A percentile compares a stretch with the other conserved stretches of the same genome.
phyloP scores from a whole-genome alignment of 139 green algal species.

The Nannochloris sp. region DNA sequence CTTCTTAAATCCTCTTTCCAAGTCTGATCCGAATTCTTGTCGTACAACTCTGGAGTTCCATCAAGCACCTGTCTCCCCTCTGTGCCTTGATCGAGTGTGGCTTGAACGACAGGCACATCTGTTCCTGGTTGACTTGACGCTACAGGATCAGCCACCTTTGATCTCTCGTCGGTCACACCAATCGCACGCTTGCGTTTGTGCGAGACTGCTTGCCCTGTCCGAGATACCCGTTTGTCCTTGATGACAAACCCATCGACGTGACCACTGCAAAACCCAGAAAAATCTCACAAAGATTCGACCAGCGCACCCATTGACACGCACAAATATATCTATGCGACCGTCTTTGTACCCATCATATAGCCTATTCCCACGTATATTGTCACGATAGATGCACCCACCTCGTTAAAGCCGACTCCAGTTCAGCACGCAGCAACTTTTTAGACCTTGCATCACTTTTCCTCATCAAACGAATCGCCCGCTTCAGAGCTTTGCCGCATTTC shows the following conservation, averaged over 20 bases:
- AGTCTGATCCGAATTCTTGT: background rate
- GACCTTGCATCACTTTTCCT: background rate
- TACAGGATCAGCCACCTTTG: too few relatives aligned
- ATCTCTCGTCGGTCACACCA: too few relatives aligned
- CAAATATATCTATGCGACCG: too few relatives aligned
- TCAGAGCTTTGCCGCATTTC: constrained; percentile 7
- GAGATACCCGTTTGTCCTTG: too few relatives aligned
- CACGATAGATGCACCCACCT: constrained; percentile 1
- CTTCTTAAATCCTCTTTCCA: constrained; percentile 42
- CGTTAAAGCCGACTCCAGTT: background rate
- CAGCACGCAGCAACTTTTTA: background rate
- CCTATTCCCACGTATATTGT: background rate
- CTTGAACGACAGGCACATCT: too few relatives aligned
- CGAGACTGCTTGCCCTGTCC: too few relatives aligned
- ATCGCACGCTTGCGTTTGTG: too few relatives aligned
- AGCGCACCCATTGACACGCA: background rate
- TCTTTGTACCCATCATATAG: too few relatives aligned
- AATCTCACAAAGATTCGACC: background rate
- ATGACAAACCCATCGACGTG: too few relatives aligned
- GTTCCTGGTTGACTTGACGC: too few relatives aligned
- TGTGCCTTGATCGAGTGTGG: too few relatives aligned
- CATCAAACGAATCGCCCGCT: constrained; percentile 3
- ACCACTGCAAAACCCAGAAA: too few relatives aligned
- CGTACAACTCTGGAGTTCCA: background rate
- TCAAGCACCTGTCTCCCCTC: background rate